Conservation (phyloP, 2,329 filamentous ascomycete genomes). For the Diatrype stigma region DNA sequence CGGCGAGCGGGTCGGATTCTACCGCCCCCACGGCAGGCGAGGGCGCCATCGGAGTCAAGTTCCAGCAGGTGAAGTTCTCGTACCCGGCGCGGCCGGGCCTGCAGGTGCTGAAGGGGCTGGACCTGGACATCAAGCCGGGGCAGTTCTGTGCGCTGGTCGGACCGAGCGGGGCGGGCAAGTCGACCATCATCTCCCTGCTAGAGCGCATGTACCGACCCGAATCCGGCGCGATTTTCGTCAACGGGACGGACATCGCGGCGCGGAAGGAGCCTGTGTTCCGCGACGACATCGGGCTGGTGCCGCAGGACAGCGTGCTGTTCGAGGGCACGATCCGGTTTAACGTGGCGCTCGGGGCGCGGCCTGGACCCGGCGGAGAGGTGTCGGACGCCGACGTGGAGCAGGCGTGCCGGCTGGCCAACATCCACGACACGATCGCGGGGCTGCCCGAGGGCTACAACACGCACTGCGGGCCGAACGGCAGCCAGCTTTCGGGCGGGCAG, state of each 20-base stretch:
- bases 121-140: conserved; percentile 32
- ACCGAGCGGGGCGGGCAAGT: conserved; percentile 44
- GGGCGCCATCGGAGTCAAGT: conserved; percentile 39
- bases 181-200: conserved; percentile 41
- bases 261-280: conserved; percentile 42
- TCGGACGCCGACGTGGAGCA: conserved; percentile 59
- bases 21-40: conserved; percentile 8
- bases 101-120: conserved; percentile 40
- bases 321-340: conserved; percentile 54
- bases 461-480: conserved; percentile 66
- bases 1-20: conserved; percentile 20
- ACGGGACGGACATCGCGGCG: conserved; percentile 43
- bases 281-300: conserved; percentile 51
- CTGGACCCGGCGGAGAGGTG: conserved; percentile 42
- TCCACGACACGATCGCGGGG: conserved; percentile 62
- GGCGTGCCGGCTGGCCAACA: conserved; percentile 64
- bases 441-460: conserved; percentile 65
- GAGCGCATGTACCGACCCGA: conserved; percentile 52
- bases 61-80: conserved; percentile 53
- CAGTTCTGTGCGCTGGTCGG: conserved; percentile 41
- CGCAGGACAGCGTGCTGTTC: conserved; percentile 56
- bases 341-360: conserved; percentile 49
- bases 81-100: conserved; percentile 56
- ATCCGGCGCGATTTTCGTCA: conserved; percentile 47
- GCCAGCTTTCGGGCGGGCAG: conserved; percentile 73